Evolutionary conservation across 805 yeast genomes (phyloP).

Genomic region (Candida dendrica): DNA sequence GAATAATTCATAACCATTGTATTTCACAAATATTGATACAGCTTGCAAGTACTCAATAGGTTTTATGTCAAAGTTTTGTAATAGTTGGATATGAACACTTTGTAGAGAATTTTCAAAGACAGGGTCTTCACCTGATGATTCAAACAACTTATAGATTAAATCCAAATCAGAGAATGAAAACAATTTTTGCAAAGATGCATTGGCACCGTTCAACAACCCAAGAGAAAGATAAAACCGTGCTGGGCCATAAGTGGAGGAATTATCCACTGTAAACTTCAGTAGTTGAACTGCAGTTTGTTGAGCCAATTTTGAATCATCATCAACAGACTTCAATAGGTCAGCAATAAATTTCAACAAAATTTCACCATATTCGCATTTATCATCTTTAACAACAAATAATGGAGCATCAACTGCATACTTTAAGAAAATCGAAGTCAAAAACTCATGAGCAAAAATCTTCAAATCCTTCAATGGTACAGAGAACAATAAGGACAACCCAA

Average conservation of each 20-base stretch:
- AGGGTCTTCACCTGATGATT: slow-evolving; percentile 39
- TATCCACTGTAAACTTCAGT: slow-evolving; percentile 39
- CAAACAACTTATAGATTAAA: slow-evolving; percentile 28
- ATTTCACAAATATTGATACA: slow-evolving; percentile 14
- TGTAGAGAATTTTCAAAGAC: slow-evolving; percentile 45
- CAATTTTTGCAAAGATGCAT: slow-evolving; percentile 11
- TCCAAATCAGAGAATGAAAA: slow-evolving; percentile 21
- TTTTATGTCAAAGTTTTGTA: slow-evolving; percentile 31
- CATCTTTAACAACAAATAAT: slow-evolving; percentile 40
- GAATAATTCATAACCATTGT: slow-evolving; percentile 25
- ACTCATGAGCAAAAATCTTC: slow-evolving; percentile 35
- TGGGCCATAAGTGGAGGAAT: slow-evolving; percentile 57
- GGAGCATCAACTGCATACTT: slow-evolving; percentile 59
- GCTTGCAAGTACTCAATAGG: slow-evolving; percentile 13
- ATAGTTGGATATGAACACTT: slow-evolving; percentile 39
- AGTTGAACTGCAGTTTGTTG: slow-evolving; percentile 21
- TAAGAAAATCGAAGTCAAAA: slow-evolving; percentile 38
- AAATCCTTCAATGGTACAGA: slow-evolving; percentile 41
- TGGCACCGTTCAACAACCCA: slow-evolving; percentile 53
- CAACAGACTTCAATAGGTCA: slow-evolving; percentile 24
- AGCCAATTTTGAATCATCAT: slow-evolving; percentile 22
- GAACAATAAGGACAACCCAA: slow-evolving; percentile 48
- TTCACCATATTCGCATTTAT: slow-evolving; percentile 53
- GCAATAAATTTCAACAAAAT: slow-evolving; percentile 38
- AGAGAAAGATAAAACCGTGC: slow-evolving; percentile 52